Evolutionary conservation across 2,329 filamentous ascomycete species (phyloP), one percentile per base, ranked within the genome.

Genomic region (Aspergillus japonicus): DNA sequence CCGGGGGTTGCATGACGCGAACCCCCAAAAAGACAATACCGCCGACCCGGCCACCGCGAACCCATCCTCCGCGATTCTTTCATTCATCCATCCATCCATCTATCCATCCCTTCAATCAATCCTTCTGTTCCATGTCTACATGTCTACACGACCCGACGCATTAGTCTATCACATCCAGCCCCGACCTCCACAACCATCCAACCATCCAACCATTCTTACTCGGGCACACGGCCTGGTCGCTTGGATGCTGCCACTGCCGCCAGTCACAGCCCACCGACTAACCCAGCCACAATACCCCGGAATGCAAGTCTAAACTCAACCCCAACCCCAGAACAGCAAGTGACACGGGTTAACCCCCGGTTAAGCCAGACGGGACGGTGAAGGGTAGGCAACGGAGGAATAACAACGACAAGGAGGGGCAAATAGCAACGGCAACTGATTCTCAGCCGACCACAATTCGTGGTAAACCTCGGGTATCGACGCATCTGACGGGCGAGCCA

Each of bases 401-500:
- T 23, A 50, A 54, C 8, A 42, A 57, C 16, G 19, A 62, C 47
- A 60, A 60, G 47, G 62, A 62, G 60, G 62, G 59, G 62, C 39
- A 44, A 44, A 62, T 50, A 23, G 39, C 19, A 44, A 50, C 57
- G 57, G 51, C 54, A 56, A 62, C 55, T 62, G 54, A 58, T 47
- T 50, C 49, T 52, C 23, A 48, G 47, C 60, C 60, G 54, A 61
- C 54, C 52, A 39, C 53, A 49, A n/a, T 55, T 33, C 12, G 47
- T 54, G 55, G 56, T 29, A 61, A 63, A 64, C 63, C 63, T 63
- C 63, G 63, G 63, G 58, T 64, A 64, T 63, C 44, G 51, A 55
- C 51, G 39, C 44, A 59, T 48, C 47, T 54, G 47, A 57, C 50
- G 47, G 47, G 42, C 24, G 48, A 19, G 47, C 35, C n/a, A 16